A percentile compares a stretch with the other conserved stretches of the same genome.
These are phyloP conservation scores for Nyssa sinensis DNA, from an alignment of 148 eudicot genomes.

Conservation along the genomic window DNA sequence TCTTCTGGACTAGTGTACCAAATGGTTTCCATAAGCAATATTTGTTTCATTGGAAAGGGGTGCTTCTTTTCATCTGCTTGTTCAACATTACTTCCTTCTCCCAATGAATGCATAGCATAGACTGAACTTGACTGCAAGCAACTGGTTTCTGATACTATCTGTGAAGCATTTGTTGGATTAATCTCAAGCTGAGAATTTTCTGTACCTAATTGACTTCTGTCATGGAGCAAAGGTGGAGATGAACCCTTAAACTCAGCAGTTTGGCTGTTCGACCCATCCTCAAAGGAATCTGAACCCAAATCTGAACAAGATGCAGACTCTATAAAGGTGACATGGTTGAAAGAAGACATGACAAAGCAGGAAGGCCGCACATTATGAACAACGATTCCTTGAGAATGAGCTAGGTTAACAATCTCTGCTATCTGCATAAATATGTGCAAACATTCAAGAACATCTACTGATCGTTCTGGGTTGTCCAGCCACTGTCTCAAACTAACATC, in stretches of 20 bases:
- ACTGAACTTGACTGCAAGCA: conserved; percentile 46
- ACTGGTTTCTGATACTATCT: conserved; percentile 35
- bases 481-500: conserved; percentile 89
- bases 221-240: conserved; percentile 28
- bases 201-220: conserved; percentile 23
- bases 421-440: conserved; percentile 85
- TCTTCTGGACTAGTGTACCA: conserved; percentile 97
- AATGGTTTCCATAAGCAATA: conserved; percentile 75
- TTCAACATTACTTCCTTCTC: conserved; percentile 31
- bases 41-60: conserved; percentile 75
- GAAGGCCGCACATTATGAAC: conserved; percentile 86
- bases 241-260: conserved; percentile 46
- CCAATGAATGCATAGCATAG: conserved; percentile 22
- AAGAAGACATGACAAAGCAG: conserved; percentile 85
- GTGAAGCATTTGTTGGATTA: conserved; percentile 20
- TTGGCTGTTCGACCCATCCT: conserved; percentile 52
- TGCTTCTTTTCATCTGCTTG: conserved; percentile 58
- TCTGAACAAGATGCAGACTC: conserved; percentile 94
- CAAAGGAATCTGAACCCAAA: conserved; percentile 77
- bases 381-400: conserved; percentile 85
- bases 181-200: conserved; percentile 19
- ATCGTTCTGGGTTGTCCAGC: conserved; percentile 75
- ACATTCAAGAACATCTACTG: conserved; percentile 64
- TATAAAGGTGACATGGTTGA: conserved; percentile 84
- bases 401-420: conserved; percentile 72